Evolutionary conservation across 768 basidiomycete genomes (phyloP).

Genomic region (Coprinopsis strossmayeri): DNA sequence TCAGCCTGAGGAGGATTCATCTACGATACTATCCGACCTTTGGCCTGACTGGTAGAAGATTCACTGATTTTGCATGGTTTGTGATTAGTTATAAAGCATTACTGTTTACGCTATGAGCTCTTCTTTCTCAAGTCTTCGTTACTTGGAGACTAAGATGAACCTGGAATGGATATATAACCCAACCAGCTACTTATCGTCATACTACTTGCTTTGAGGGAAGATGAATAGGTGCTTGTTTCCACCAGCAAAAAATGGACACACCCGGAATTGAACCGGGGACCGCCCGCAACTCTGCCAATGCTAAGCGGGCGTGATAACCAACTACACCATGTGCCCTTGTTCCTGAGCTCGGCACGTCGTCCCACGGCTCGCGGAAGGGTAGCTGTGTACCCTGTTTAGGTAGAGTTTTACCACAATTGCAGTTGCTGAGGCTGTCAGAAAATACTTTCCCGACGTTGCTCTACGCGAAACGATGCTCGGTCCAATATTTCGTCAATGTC

Average conservation of each 20-base stretch:
- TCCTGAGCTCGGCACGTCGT: no score
- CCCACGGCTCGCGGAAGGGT: no score
- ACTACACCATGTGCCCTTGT: neutral
- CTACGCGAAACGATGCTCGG: conserved; percentile 6
- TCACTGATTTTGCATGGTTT: neutral
- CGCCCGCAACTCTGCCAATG: neutral
- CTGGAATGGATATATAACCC: no score
- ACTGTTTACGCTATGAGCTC: no score
- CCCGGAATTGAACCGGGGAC: neutral
- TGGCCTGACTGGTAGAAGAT: conserved; percentile 59
- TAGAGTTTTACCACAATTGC: conserved; percentile 2
- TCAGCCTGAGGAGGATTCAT: conserved; percentile 63
- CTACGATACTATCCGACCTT: conserved; percentile 44
- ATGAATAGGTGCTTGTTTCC: no score
- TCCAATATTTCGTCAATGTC: conserved; percentile 19
- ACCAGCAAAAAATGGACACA: neutral
- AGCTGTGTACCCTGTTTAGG: no score
- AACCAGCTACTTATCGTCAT: no score
- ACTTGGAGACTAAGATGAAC: no score
- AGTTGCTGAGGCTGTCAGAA: neutral
- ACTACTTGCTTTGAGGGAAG: no score
- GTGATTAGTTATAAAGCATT: neutral
- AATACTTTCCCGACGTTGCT: conserved; percentile 3
- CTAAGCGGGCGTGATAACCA: neutral
- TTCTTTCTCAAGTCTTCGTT: no score